A percentile compares a stretch with the other conserved stretches of the same genome.
phyloP scores from a whole-genome alignment of 2,329 filamentous ascomycete genomes.

The Boeremia exigua region DNA sequence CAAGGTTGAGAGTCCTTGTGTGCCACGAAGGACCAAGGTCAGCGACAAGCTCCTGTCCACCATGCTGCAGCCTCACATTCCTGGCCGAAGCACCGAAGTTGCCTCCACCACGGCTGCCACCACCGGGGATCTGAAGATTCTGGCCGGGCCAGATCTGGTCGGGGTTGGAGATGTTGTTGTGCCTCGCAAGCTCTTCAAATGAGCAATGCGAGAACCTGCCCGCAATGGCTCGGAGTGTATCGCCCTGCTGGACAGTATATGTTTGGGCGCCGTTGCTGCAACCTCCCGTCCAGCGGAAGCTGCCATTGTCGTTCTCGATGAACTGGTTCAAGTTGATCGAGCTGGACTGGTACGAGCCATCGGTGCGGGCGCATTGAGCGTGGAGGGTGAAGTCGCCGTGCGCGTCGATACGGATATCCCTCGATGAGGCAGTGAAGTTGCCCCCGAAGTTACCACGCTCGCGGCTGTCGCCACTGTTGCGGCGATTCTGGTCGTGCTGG shows the following conservation, averaged over 20 bases:
- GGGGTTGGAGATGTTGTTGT: constrained; percentile 35
- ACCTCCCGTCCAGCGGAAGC: constrained; percentile 33
- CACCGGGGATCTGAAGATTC: constrained; percentile 31
- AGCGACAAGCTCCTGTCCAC: constrained; percentile 31
- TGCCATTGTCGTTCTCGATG: constrained; percentile 32
- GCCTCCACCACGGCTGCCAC: constrained; percentile 25
- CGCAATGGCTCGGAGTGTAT: constrained; percentile 37
- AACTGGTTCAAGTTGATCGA: constrained; percentile 30
- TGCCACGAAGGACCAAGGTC: constrained; percentile 33
- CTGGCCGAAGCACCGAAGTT: constrained; percentile 32
- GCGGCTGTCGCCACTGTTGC: constrained; percentile 17
- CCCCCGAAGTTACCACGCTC: constrained; percentile 28
- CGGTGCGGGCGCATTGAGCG: constrained; percentile 31
- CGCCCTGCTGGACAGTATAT: constrained; percentile 35
- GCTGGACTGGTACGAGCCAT: constrained; percentile 33
- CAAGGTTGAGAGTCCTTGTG: constrained; percentile 26
- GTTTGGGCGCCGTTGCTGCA: constrained; percentile 20
- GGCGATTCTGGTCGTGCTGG: background rate
- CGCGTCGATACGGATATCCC: constrained; percentile 34
- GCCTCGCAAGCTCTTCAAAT: constrained; percentile 32
- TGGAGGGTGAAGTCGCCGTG: constrained; percentile 37
- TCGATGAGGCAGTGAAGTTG: constrained; percentile 32
- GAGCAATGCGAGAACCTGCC: constrained; percentile 31
- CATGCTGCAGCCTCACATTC: constrained; percentile 28
- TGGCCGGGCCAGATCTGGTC: constrained; percentile 40